Evolutionary conservation across 2,329 filamentous ascomycete genomes (phyloP).

Genomic region (Neocucurbitaria cava): DNA sequence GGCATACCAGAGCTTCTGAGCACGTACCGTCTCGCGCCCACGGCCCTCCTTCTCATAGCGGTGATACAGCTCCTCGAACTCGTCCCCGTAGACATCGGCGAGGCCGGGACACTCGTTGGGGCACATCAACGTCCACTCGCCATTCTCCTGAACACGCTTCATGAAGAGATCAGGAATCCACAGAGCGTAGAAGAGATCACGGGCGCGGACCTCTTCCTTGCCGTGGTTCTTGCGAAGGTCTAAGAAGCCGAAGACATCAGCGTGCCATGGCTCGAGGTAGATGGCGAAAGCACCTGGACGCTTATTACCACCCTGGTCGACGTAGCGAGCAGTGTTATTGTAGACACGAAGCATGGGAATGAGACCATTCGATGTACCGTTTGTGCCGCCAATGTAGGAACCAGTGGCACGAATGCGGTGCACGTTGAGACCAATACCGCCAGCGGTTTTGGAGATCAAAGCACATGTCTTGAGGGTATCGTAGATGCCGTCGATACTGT

Average conservation of each 20-base stretch:
- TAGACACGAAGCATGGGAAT: slow-evolving; percentile 98
- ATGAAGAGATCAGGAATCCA: slow-evolving; percentile 99
- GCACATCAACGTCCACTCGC: slow-evolving; percentile 97
- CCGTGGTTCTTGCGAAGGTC: slow-evolving; percentile 99
- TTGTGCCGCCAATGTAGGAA: slow-evolving; percentile 97
- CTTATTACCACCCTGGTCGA: slow-evolving; percentile 99
- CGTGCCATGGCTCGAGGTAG: slow-evolving; percentile 98
- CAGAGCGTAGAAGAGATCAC: slow-evolving; percentile 95
- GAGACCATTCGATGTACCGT: slow-evolving; percentile 96
- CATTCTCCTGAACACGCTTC: slow-evolving; percentile 98
- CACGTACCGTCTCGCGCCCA: slow-evolving; percentile 90
- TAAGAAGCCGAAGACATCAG: slow-evolving; percentile 95
- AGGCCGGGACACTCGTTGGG: slow-evolving; percentile 95
- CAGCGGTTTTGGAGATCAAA: slow-evolving; percentile 99
- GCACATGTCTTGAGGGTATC: slow-evolving; percentile 99
- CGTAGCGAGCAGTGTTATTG: slow-evolving; percentile 99
- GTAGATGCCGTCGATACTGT: slow-evolving; percentile 99
- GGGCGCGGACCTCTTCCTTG: slow-evolving; percentile 96
- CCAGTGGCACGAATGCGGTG: slow-evolving; percentile 97
- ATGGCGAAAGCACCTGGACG: slow-evolving; percentile 97
- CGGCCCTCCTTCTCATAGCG: slow-evolving; percentile 85
- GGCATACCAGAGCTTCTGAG: slow-evolving; percentile 99
- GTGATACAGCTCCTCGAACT: slow-evolving; percentile 94
- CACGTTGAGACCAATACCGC: slow-evolving; percentile 94
- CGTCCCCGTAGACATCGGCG: slow-evolving; percentile 95